These are phyloP conservation scores for Hypoxylon trugodes DNA, from an alignment of 495 filamentous ascomycete genomes.

Conservation along the genomic window DNA sequence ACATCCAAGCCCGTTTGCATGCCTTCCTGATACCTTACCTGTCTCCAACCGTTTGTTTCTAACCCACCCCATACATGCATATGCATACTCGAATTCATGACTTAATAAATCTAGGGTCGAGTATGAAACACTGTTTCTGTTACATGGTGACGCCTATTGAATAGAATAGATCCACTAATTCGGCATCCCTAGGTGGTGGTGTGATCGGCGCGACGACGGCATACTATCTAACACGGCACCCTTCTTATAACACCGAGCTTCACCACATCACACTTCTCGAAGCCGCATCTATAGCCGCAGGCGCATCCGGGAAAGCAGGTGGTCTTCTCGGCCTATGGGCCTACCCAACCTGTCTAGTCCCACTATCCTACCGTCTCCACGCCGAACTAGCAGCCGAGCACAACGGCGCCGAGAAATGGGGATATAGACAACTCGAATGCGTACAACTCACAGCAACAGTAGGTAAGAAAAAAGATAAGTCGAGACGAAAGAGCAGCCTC, in stretches of 20 bases:
- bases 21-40: background rate
- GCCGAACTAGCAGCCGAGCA: constrained; percentile 86
- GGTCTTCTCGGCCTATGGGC: constrained; percentile 93
- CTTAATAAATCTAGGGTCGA: constrained; percentile 15
- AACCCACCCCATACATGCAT: background rate
- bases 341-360: constrained; percentile 85
- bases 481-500: constrained; percentile 43
- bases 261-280: constrained; percentile 90
- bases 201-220: constrained; percentile 95
- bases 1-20: background rate
- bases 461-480: constrained; percentile 44
- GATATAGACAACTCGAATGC: constrained; percentile 81
- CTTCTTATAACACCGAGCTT: constrained; percentile 75
- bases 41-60: background rate
- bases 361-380: constrained; percentile 85
- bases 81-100: background rate
- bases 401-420: constrained; percentile 82
- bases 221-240: constrained; percentile 92
- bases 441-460: constrained; percentile 74
- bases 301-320: constrained; percentile 94
- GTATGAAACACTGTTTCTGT: constrained; percentile 22
- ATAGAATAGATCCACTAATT: constrained; percentile 23
- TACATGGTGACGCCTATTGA: background rate
- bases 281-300: constrained; percentile 86
- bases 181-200: constrained; percentile 73